These are phyloP conservation scores for Aurantiochytrium sp. DNA, from an alignment of 108 stramenopile genomes.

Conservation along the genomic window DNA sequence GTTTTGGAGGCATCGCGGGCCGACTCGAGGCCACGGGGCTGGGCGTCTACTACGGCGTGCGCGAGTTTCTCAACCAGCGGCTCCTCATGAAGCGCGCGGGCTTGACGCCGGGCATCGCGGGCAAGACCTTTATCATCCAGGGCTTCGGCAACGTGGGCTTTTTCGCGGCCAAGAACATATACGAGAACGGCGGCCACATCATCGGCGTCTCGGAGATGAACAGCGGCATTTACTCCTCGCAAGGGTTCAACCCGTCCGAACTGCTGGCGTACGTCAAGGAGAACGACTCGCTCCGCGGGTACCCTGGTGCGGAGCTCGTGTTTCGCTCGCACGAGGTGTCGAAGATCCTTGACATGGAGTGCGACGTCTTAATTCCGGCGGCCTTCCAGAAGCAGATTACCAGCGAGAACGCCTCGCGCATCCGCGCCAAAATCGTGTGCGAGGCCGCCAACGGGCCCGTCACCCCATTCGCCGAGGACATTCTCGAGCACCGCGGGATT, in stretches of 20 bases:
- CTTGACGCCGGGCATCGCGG: slow-evolving; percentile 1
- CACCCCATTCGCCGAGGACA: slow-evolving; percentile 36
- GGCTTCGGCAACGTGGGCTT: slow-evolving; percentile 41
- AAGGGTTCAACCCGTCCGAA: slow-evolving; percentile 14
- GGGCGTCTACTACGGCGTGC: slow-evolving; percentile 33
- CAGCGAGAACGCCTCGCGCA: slow-evolving; percentile 25
- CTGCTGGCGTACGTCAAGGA: slow-evolving; percentile 23
- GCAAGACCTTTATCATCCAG: slow-evolving; percentile 23
- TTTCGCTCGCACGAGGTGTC: slow-evolving; percentile 18
- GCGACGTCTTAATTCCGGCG: slow-evolving; percentile 36
- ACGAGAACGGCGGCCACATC: slow-evolving; percentile 21
- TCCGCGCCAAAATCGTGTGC: slow-evolving; percentile 33
- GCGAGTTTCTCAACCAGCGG: slow-evolving; percentile 18
- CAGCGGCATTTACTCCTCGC: slow-evolving; percentile 28
- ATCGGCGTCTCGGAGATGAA: slow-evolving; percentile 34
- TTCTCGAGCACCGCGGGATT: background rate
- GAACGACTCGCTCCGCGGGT: background rate
- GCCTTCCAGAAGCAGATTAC: slow-evolving; percentile 32
- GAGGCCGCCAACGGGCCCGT: slow-evolving; percentile 40
- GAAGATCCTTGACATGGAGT: slow-evolving; percentile 26
- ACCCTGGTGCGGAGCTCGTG: background rate
- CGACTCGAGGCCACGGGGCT: slow-evolving; percentile 34
- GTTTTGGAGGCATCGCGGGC: slow-evolving; percentile 32
- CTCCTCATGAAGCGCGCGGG: background rate
- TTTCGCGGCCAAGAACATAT: slow-evolving; percentile 38